Conservation (phyloP, 1,284 basidiomycete genomes). For the Ceratobasidium papillatum region DNA sequence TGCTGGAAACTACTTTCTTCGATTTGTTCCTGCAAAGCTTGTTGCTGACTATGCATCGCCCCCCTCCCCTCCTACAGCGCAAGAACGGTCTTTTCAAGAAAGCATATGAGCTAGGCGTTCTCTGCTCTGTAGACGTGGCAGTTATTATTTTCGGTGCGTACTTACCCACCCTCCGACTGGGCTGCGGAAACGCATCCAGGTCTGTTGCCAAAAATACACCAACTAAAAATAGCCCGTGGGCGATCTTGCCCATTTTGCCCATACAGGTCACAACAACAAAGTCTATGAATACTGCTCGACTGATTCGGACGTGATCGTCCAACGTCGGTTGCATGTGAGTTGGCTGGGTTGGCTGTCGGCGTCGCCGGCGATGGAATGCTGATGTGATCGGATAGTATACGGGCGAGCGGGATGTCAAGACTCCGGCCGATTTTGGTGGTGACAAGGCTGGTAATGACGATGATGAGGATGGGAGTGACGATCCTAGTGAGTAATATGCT, state of each 20-base stretch:
- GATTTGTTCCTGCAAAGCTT: background rate
- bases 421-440: conserved; percentile 57
- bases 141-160: conserved; percentile 70
- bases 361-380: conserved; percentile 38
- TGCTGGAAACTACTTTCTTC: background rate
- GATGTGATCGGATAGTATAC: conserved; percentile 55
- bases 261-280: conserved; percentile 62
- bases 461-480: conserved; percentile 60
- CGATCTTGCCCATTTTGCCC: background rate
- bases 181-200: conserved; percentile 23
- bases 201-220: conserved; percentile 39
- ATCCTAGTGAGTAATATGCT: conserved; percentile 41
- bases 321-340: conserved; percentile 59
- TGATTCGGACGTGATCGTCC: conserved; percentile 59
- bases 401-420: conserved; percentile 60
- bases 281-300: conserved; percentile 66
- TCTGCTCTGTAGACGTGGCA: conserved; percentile 74
- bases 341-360: background rate
- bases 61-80: conserved; percentile 57
- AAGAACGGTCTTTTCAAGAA: conserved; percentile 93
- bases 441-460: conserved; percentile 53
- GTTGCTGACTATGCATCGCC: conserved; percentile 21
- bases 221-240: conserved; percentile 26
- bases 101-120: conserved; percentile 85
- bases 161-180: conserved; percentile 23